Evolutionary conservation across 768 basidiomycete species (phyloP), one percentile per base, ranked within the genome.

Genomic region (Rhodosporidiobolus sp.): DNA sequence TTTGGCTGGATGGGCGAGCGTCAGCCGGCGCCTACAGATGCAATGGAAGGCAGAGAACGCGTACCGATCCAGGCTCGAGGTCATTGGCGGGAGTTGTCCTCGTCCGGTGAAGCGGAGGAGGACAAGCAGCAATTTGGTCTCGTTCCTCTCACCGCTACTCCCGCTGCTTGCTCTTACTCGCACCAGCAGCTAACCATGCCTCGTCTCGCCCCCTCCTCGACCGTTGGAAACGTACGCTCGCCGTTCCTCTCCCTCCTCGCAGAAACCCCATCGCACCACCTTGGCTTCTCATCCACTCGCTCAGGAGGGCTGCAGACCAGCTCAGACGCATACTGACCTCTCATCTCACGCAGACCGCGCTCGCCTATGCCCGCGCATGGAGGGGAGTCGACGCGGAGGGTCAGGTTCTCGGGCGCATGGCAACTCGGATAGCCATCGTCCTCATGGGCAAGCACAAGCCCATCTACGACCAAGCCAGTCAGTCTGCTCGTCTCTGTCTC

Each of bases 371-470:
- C n/a, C 86, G 94, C 57, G 88, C 93, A 56, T 99, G 95, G 96
- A 93, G 97, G 80, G 91, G 91, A 73, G 92, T 93, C 73, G 90
- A 95, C 78, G 94, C 94, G 20, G 85, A 90, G 17, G 90, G 91
- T 77, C 88, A 94, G 50, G 84, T 94, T n/a, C 85, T 98, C 26
- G 96, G 96, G 80, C 92, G 94, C 84, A 86, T 98, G 17, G 94
- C 96, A 11, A 89, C 91, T 77, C 86, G 92, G 48, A 96, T 99
- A 77, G 95, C 96, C 6, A 86, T 92, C 69, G 93, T 94, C 45
- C 85, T 99, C 57, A 97, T 97, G 95, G 96, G 95, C 79, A 99
- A 98, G 83, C 94, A 98, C 82, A 99, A 98, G 80, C 94, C 95
- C 11, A 92, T 94, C 52, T 98, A 91, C 78, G 93, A 98, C 82